A percentile compares a stretch with the other conserved stretches of the same genome.
phyloP scores from a whole-genome alignment of 2,329 filamentous ascomycete genomes.

The Penicillium digitatum region DNA sequence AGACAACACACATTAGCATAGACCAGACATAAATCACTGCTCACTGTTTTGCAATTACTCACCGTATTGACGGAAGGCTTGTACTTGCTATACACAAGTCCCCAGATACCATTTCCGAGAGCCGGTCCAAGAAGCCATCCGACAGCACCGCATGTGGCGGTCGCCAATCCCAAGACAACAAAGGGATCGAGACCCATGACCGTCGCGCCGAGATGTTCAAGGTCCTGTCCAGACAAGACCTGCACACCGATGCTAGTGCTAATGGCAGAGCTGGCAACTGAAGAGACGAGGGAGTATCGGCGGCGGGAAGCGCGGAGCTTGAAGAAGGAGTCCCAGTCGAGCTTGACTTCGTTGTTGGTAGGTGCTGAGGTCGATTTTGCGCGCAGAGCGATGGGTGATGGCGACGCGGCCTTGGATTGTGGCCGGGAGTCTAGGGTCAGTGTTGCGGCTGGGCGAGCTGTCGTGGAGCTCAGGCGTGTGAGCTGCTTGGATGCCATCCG shows the following conservation, averaged over 20 bases:
- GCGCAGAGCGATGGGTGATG: conserved; percentile 18
- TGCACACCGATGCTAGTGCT: conserved; percentile 53
- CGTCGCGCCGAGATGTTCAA: conserved; percentile 61
- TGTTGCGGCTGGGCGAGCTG: conserved; percentile 14
- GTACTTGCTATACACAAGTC: conserved; percentile 66
- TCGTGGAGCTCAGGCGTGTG: conserved; percentile 22
- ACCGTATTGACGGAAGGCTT: conserved; percentile 68
- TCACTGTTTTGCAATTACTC: conserved; percentile 27
- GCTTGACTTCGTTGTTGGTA: conserved; percentile 37
- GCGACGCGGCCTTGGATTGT: conserved; percentile 6
- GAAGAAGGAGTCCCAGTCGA: conserved; percentile 93
- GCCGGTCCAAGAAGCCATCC: conserved; percentile 88
- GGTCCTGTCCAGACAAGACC: conserved; percentile 64
- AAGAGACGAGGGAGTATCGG: conserved; percentile 76
- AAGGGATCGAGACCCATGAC: conserved; percentile 84
- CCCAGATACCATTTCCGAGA: conserved; percentile 75
- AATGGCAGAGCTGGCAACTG: conserved; percentile 60
- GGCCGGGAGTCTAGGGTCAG: conserved; percentile 16
- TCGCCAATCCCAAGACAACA: conserved; percentile 76
- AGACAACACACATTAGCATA: neutral
- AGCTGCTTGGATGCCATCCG: conserved; percentile 24
- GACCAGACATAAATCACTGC: neutral
- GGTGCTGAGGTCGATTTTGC: conserved; percentile 32
- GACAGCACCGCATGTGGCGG: conserved; percentile 68
- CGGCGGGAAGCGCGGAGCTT: conserved; percentile 80